Evolutionary conservation across 305 asterid genomes (phyloP).

Genomic region (Solanum chacoense): DNA sequence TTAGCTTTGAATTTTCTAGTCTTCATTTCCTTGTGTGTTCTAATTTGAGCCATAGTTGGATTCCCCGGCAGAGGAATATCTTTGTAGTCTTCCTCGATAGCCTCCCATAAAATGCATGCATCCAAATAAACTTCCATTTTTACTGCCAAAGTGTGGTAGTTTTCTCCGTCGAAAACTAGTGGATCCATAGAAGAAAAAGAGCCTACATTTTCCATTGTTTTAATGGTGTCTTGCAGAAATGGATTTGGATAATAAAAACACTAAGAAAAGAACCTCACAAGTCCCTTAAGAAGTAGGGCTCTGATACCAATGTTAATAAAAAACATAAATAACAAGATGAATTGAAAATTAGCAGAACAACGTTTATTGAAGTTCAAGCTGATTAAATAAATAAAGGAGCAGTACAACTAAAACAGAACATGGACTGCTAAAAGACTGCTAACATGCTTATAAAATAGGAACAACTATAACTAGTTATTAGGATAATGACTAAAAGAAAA

Average conservation of each 20-base stretch:
- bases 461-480: neutral
- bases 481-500: neutral
- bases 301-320: neutral
- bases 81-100: no score
- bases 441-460: no score
- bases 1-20: no score
- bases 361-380: no score
- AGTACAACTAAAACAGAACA: neutral
- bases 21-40: no score
- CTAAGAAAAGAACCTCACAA: neutral
- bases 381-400: neutral
- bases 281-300: neutral
- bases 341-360: neutral
- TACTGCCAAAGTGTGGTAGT: neutral
- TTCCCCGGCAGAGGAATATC: no score
- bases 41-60: no score
- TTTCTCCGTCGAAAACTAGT: neutral
- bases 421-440: neutral
- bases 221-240: neutral
- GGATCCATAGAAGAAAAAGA: neutral
- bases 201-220: neutral
- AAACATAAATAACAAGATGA: neutral
- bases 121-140: neutral
- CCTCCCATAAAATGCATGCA: neutral
- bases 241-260: neutral